Evolutionary conservation across 2,329 filamentous ascomycete species (phyloP).

Genomic region (Penicillium psychrosexuale): DNA sequence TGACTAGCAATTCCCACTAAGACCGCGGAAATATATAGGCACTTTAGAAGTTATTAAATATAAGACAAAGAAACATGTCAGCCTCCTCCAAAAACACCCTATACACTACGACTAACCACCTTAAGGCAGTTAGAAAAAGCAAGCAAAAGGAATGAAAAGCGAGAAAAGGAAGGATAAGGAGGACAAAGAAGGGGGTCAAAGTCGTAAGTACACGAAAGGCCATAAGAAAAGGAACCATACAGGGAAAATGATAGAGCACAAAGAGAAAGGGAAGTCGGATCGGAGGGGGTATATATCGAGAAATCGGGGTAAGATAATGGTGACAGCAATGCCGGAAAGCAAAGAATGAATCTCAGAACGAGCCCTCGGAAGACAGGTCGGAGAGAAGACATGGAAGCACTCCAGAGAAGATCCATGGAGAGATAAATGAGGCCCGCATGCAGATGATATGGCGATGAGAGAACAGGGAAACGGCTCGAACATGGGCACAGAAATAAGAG

Average conservation of each 20-base stretch:
- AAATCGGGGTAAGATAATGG: slow-evolving; percentile 10
- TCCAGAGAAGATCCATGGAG: background rate
- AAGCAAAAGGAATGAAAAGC: background rate
- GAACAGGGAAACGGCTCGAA: background rate
- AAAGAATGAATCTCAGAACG: background rate
- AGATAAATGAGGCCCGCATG: background rate
- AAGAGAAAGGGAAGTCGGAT: slow-evolving; percentile 16
- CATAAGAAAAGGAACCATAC: slow-evolving; percentile 13
- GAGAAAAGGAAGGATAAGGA: background rate
- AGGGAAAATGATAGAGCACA: slow-evolving; percentile 8
- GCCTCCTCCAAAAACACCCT: slow-evolving; percentile 5
- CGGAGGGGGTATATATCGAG: slow-evolving; percentile 22
- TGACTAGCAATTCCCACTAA: background rate
- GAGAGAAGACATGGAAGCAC: background rate
- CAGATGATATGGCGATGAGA: background rate
- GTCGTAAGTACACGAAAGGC: slow-evolving; percentile 22
- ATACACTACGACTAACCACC: slow-evolving; percentile 13
- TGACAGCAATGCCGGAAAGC: slow-evolving; percentile 7
- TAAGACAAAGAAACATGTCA: slow-evolving; percentile 2
- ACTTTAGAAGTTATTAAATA: slow-evolving; percentile 1
- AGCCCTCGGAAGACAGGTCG: background rate
- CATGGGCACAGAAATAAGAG: background rate
- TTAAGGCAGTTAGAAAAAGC: background rate
- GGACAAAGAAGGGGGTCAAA: background rate
- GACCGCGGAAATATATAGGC: background rate